Evolutionary conservation across 106 monocot species (phyloP).

Genomic region (Triglochin maritima): DNA sequence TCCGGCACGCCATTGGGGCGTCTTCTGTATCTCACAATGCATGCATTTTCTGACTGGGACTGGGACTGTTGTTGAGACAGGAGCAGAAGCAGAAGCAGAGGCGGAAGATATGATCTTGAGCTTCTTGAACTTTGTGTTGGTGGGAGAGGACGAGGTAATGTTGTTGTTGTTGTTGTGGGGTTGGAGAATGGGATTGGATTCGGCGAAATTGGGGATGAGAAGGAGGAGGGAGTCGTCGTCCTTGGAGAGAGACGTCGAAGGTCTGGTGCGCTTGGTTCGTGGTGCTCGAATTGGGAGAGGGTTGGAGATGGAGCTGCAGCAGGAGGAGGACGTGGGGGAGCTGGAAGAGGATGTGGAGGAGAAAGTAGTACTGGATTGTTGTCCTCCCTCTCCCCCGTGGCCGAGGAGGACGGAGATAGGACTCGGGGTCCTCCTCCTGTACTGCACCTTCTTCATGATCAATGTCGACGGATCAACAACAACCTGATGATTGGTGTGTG

Average conservation of each 20-base stretch:
- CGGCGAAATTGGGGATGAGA: conserved; percentile 16
- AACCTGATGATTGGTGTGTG: neutral
- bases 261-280: conserved; percentile 62
- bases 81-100: neutral
- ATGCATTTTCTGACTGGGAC: conserved; percentile 42
- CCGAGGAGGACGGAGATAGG: conserved; percentile 55
- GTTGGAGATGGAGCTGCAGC: conserved; percentile 9
- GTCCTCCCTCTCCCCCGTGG: neutral
- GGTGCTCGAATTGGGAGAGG: conserved; percentile 19
- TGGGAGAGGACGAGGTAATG: neutral
- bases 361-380: neutral
- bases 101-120: conserved; percentile 5
- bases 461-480: neutral
- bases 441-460: conserved; percentile 8
- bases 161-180: neutral
- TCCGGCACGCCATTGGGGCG: conserved; percentile 75
- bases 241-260: neutral
- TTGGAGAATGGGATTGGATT: conserved; percentile 15
- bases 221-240: neutral
- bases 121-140: conserved; percentile 29
- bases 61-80: neutral
- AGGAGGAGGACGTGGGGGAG: conserved; percentile 5
- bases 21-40: conserved; percentile 69
- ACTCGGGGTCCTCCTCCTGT: conserved; percentile 37
- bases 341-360: conserved; percentile 22